Evolutionary conservation across 75 land plant genomes (phyloP).

Genomic region (Sequoia sempervirens): DNA sequence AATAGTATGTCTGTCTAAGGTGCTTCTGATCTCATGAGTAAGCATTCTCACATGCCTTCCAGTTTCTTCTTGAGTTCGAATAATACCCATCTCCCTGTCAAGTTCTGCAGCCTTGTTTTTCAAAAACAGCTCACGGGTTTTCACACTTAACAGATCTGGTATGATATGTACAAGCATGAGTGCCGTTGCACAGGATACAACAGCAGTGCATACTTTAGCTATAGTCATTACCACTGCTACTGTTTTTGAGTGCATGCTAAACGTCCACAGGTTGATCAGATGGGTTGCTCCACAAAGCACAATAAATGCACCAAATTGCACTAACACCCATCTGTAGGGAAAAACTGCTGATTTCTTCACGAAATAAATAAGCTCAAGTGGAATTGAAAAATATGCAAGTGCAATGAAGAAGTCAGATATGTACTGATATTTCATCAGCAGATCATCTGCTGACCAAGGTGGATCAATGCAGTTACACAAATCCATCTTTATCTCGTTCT

Average conservation of each 20-base stretch:
- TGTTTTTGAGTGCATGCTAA: constrained; percentile 52
- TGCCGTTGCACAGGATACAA: constrained; percentile 80
- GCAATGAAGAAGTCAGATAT: constrained; percentile 79
- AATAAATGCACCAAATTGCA: constrained; percentile 86
- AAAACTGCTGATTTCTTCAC: constrained; percentile 78
- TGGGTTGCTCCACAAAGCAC: constrained; percentile 88
- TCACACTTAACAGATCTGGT: constrained; percentile 71
- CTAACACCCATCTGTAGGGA: constrained; percentile 81
- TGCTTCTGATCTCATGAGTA: constrained; percentile 83
- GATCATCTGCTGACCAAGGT: constrained; percentile 63
- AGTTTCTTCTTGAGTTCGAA: constrained; percentile 76
- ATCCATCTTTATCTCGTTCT: constrained; percentile 31
- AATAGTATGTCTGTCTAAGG: constrained; percentile 75
- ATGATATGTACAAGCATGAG: constrained; percentile 81
- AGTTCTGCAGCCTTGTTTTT: constrained; percentile 79
- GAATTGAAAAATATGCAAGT: constrained; percentile 78
- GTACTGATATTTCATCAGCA: constrained; percentile 72
- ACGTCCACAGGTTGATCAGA: constrained; percentile 73
- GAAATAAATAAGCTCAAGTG: constrained; percentile 73
- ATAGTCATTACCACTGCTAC: constrained; percentile 69
- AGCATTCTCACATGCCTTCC: constrained; percentile 85
- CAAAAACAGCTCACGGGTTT: constrained; percentile 60
- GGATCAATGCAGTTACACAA: constrained; percentile 70
- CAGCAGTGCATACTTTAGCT: constrained; percentile 63
- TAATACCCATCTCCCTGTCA: constrained; percentile 77